Evolutionary conservation across 2,329 filamentous ascomycete genomes (phyloP).

Genomic region (Penicillium sp.): DNA sequence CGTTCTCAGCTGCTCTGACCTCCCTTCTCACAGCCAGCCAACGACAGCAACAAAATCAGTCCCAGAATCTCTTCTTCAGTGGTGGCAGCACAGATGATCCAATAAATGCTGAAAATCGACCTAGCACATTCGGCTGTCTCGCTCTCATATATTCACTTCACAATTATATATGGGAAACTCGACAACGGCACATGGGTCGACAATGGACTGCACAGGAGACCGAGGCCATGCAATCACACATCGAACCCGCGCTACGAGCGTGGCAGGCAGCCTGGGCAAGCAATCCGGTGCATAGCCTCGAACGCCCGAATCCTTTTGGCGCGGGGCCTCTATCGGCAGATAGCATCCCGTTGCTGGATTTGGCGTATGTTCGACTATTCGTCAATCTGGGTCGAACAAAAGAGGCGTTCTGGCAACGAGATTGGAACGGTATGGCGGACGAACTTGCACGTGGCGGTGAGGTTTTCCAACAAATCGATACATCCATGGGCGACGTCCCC

Average conservation of each 20-base stretch:
- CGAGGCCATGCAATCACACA: constrained; percentile 92
- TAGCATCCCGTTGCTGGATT: constrained; percentile 83
- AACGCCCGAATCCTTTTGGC: constrained; percentile 81
- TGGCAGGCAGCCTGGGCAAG: constrained; percentile 93
- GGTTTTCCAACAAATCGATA: constrained; percentile 69
- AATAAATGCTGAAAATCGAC: constrained; percentile 65
- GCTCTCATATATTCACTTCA: constrained; percentile 92
- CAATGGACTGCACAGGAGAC: constrained; percentile 91
- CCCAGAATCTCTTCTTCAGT: constrained; percentile 47
- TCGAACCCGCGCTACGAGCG: constrained; percentile 87
- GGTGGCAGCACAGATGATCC: constrained; percentile 50
- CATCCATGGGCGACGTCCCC: constrained; percentile 25
- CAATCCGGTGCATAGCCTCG: constrained; percentile 79
- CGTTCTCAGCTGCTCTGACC: constrained; percentile 80
- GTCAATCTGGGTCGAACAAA: constrained; percentile 91
- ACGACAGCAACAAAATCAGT: constrained; percentile 52
- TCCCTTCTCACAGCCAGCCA: constrained; percentile 78
- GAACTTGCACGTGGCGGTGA: constrained; percentile 79
- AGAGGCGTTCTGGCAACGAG: constrained; percentile 89
- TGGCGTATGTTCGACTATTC: constrained; percentile 89
- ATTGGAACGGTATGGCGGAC: constrained; percentile 88
- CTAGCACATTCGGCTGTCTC: constrained; percentile 89
- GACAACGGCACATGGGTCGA: constrained; percentile 83
- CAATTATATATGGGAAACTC: constrained; percentile 98
- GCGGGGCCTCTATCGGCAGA: constrained; percentile 82